phyloP scores from a whole-genome alignment of 352 stramenopile species.

The Globisporangium sylvaticum region DNA sequence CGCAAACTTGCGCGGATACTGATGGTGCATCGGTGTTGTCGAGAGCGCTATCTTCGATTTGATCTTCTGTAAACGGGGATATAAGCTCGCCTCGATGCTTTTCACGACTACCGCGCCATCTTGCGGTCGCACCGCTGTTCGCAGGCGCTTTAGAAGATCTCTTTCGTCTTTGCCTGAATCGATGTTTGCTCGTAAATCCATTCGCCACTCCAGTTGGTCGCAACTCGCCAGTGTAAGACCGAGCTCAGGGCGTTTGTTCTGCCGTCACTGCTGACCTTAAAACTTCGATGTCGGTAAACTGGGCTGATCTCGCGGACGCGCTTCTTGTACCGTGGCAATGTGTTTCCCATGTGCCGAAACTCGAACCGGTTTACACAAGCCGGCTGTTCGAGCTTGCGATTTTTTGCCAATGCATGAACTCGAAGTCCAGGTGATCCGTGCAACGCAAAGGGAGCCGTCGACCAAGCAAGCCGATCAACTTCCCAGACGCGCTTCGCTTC shows the following conservation, averaged over 20 bases:
- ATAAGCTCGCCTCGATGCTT: slow-evolving; percentile 48
- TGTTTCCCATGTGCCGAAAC: slow-evolving; percentile 62
- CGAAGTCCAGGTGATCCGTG: slow-evolving; percentile 48
- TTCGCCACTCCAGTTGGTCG: slow-evolving; percentile 56
- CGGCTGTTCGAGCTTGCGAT: slow-evolving; percentile 37
- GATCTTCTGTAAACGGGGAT: slow-evolving; percentile 19
- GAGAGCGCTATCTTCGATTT: slow-evolving; percentile 1
- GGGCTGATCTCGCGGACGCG: slow-evolving; percentile 44
- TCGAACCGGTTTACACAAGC: slow-evolving; percentile 35
- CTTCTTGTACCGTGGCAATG: slow-evolving; percentile 61
- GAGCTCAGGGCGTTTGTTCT: slow-evolving; percentile 25
- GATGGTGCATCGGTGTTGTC: background rate
- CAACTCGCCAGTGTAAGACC: slow-evolving; percentile 39
- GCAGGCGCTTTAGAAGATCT: slow-evolving; percentile 34
- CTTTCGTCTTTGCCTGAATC: slow-evolving; percentile 33
- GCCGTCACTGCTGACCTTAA: slow-evolving; percentile 22
- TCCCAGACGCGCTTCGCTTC: slow-evolving; percentile 52
- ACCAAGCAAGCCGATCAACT: slow-evolving; percentile 48
- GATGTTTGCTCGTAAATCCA: slow-evolving; percentile 49
- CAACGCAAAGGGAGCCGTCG: slow-evolving; percentile 55
- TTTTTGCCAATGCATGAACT: slow-evolving; percentile 26
- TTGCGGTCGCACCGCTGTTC: slow-evolving; percentile 24
- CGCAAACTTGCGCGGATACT: background rate
- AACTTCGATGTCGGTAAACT: slow-evolving; percentile 44
- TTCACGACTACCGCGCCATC: slow-evolving; percentile 37